Conservation (phyloP, 768 basidiomycete species). For the Tricholoma flavovirens region DNA sequence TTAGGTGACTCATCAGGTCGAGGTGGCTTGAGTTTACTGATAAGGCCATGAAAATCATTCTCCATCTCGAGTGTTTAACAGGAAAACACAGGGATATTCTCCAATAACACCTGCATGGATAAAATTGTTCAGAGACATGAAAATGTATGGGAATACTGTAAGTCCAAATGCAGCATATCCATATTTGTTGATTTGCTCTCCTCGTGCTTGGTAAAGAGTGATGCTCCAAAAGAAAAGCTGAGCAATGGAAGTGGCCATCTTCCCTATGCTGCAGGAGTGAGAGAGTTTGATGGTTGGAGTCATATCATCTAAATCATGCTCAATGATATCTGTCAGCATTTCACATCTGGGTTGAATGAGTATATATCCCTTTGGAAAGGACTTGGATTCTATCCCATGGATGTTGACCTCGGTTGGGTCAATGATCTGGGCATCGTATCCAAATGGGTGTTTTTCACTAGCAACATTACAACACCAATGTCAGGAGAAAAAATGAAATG, state of each 20-base stretch:
- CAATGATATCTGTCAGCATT: not conserved
- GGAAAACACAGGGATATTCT: not conserved
- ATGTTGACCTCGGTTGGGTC: not conserved
- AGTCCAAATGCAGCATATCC: conserved; percentile 1
- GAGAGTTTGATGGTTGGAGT: not conserved
- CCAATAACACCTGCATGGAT: not conserved
- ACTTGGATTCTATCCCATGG: not conserved
- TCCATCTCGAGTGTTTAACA: not conserved
- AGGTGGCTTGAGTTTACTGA: not conserved
- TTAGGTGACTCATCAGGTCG: not conserved
- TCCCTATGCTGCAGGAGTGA: not conserved
- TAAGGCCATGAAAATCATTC: not conserved
- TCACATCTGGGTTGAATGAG: not conserved
- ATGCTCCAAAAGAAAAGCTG: not conserved
- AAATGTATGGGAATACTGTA: not conserved
- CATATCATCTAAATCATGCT: not conserved
- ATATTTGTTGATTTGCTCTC: not conserved
- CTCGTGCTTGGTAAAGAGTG: not conserved
- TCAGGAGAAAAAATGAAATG: not conserved
- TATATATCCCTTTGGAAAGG: not conserved
- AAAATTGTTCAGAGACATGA: not conserved
- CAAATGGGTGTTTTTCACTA: not conserved
- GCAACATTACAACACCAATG: not conserved
- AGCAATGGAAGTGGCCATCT: not conserved
- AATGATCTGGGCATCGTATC: not conserved